Percentiles rank a stretch among this genome's conserved stretches.
phyloP scores from a whole-genome alignment of 2,329 filamentous ascomycete species.

The Pseudocercospora vitis region DNA sequence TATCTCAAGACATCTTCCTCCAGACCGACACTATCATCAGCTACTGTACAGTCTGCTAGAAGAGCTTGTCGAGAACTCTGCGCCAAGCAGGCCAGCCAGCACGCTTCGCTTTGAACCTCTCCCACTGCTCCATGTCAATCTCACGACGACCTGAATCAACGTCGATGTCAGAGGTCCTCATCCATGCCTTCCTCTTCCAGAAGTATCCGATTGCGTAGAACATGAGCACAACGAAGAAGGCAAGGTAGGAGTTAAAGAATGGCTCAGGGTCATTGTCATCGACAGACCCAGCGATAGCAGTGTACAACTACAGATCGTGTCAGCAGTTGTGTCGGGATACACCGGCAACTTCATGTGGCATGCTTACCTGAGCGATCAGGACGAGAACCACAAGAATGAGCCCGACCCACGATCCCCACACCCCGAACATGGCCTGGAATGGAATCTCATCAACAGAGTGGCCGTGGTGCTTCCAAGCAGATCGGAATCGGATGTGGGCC shows the following conservation, averaged over 20 bases:
- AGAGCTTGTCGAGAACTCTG: slow-evolving; percentile 32
- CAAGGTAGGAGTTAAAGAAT: slow-evolving; percentile 58
- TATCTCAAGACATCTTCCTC: not conserved
- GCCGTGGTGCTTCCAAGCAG: slow-evolving; percentile 61
- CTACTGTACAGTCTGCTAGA: slow-evolving; percentile 21
- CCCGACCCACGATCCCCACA: slow-evolving; percentile 78
- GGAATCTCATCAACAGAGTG: slow-evolving; percentile 72
- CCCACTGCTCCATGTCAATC: slow-evolving; percentile 65
- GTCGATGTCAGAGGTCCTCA: slow-evolving; percentile 61
- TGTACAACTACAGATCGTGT: slow-evolving; percentile 45
- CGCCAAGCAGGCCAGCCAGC: slow-evolving; percentile 56
- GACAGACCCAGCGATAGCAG: slow-evolving; percentile 51
- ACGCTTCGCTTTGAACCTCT: slow-evolving; percentile 53
- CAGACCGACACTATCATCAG: not conserved
- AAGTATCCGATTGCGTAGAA: slow-evolving; percentile 58
- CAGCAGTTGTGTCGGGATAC: not conserved
- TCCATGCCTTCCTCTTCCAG: slow-evolving; percentile 66
- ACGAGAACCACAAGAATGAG: slow-evolving; percentile 73
- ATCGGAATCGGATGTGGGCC: slow-evolving; percentile 65
- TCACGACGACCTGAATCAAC: slow-evolving; percentile 65
- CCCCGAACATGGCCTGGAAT: slow-evolving; percentile 76
- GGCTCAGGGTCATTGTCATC: slow-evolving; percentile 39
- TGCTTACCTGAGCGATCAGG: slow-evolving; percentile 65
- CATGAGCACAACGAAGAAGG: slow-evolving; percentile 53
- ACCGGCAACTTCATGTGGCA: not conserved